Base-by-base conservation (phyloP, 495 filamentous ascomycete species). In the Aspergillus hancockii region DNA sequence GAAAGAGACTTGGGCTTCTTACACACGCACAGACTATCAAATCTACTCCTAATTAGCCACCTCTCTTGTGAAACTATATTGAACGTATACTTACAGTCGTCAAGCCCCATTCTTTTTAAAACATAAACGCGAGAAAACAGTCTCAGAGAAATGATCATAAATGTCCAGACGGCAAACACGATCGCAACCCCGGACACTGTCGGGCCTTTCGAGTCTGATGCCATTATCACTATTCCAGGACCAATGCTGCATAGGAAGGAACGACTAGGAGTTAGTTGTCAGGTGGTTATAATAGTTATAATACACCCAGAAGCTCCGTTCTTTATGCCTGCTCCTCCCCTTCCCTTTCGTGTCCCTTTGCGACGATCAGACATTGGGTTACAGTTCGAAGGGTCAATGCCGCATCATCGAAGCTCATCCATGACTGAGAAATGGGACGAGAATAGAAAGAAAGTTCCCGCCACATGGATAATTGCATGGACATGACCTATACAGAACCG, bases 61-160 rank as follows among this genome's bases (percentile, higher is more conserved):
- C 13, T 3, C 34, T 13, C 7, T 56, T n/a, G n/a, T n/a, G n/a
- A n/a, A n/a, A n/a, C 40, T 8, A 34, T 6, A 8, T 38, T 16
- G 13, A 12, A 12, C 0, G 28, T 18, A 30, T 5, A 73, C 72
- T 56, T 60, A 75, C 74, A 76, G 49, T 77, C 74, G 59, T 77
- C 74, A 1, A 68, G 2, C 2, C 71, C 69, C 68, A 75, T 71
- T 40, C 66, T 61, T 14, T 67, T 63, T 49, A 75, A 38, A 1
- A 77, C 72, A 56, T 64, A 71, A 22, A 74, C 50, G 8, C 74
- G 71, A 0, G 74, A 61, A 57, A 77, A 77, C 34, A 77, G 61
- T 32, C 74, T 60, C 46, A 77, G 61, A 49, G 31, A 51, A n/a
- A 77, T 41, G 13, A 77, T 71, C n/a, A 74, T 12, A 19, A 74